A percentile compares a stretch with the other conserved stretches of the same genome.
Evolutionary conservation across 306 rosid species (phyloP).

Genomic region (Pyrus pyrifolia): DNA sequence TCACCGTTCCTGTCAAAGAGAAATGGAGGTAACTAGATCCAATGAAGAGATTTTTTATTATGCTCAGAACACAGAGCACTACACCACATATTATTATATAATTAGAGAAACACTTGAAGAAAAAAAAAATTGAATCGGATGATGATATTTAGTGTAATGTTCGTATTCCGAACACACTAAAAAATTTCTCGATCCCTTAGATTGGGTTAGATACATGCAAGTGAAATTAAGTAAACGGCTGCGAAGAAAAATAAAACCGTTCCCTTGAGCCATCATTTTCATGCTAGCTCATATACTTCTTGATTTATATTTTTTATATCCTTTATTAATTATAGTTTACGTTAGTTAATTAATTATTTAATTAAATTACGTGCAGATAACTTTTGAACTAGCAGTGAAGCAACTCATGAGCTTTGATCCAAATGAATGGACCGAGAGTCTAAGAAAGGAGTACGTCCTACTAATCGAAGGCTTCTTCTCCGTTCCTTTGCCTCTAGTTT

Average conservation of each 20-base stretch:
- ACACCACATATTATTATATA: too few species aligned
- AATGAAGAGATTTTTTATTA: neutral
- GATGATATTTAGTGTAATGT: too few species aligned
- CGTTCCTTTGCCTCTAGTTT: conserved; percentile 70
- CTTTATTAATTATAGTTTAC: neutral
- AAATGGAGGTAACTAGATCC: conserved; percentile 38
- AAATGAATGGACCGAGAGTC: conserved; percentile 74
- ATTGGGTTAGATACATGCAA: conserved; percentile 14
- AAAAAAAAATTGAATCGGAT: too few species aligned
- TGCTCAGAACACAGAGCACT: too few species aligned
- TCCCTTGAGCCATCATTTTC: conserved; percentile 29
- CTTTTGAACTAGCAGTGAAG: conserved; percentile 94
- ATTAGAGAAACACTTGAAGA: too few species aligned
- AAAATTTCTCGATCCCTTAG: neutral
- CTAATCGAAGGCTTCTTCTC: conserved; percentile 92
- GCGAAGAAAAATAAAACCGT: conserved; percentile 14
- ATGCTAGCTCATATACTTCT: neutral
- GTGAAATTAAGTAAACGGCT: conserved; percentile 11
- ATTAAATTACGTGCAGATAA: conserved; percentile 44
- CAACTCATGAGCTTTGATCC: conserved; percentile 97
- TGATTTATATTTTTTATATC: neutral
- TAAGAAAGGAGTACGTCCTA: conserved; percentile 76
- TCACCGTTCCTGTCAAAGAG: neutral
- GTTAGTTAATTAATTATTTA: neutral
- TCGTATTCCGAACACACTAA: accelerated